phyloP scores from a whole-genome alignment of 257 asterid species.

The Salvia hispanica region DNA sequence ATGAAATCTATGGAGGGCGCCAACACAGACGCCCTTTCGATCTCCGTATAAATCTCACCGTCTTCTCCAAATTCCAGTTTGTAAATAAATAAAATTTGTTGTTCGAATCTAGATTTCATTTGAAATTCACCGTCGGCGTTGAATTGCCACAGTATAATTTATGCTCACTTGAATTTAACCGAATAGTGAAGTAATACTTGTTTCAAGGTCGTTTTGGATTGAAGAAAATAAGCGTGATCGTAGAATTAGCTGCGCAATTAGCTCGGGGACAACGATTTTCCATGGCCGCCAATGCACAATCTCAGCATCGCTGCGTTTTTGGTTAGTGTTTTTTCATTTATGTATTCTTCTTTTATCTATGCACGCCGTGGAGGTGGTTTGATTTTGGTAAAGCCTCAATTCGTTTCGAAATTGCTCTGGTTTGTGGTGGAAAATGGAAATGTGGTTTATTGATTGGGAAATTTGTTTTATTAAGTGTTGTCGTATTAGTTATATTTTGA shows the following conservation, averaged over 20 bases:
- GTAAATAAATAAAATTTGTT: constrained; percentile 16
- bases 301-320: constrained; percentile 91
- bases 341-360: not conserved
- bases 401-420: not conserved
- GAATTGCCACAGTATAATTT: too few species aligned
- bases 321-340: constrained; percentile 45
- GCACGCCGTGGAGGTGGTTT: not conserved
- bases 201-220: not conserved
- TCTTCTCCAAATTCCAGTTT: not conserved
- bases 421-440: not conserved
- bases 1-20: constrained; percentile 21
- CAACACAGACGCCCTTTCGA: constrained; percentile 18
- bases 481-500: not conserved
- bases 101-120: not conserved
- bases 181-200: not conserved
- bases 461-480: not conserved
- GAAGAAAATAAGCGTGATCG: constrained; percentile 10
- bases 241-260: constrained; percentile 22
- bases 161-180: not conserved
- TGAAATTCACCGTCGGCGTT: not conserved
- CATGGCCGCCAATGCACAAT: constrained; percentile 54
- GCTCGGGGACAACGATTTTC: constrained; percentile 29
- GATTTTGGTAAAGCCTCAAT: not conserved
- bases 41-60: constrained; percentile 8
- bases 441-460: constrained; percentile 23